phyloP scores from a whole-genome alignment of 2,329 filamentous ascomycete genomes.

The Cercospora sp. region DNA sequence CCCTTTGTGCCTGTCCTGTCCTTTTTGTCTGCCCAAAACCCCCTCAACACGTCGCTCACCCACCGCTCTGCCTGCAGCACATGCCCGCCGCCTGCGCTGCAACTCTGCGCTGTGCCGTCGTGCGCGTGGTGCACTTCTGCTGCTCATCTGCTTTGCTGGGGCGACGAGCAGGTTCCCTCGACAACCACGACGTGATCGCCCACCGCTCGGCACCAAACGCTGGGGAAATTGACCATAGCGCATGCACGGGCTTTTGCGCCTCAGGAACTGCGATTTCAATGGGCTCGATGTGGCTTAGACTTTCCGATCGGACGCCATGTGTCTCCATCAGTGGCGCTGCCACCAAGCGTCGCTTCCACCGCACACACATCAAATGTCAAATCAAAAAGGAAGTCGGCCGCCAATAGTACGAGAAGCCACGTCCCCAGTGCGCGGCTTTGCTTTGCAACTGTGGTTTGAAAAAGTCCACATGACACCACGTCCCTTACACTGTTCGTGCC shows the following conservation, averaged over 20 bases:
- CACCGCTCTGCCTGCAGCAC: background rate
- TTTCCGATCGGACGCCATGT: background rate
- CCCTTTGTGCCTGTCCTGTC: background rate
- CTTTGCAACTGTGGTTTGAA: background rate
- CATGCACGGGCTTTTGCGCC: background rate
- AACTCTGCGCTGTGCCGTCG: background rate
- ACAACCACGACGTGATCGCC: constrained; percentile 6
- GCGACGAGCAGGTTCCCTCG: constrained; percentile 10
- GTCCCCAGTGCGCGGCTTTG: background rate
- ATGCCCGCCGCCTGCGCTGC: background rate
- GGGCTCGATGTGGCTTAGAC: background rate
- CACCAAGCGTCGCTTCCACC: background rate
- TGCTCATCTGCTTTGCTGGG: constrained; percentile 3
- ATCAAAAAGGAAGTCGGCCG: background rate
- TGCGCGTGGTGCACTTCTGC: background rate
- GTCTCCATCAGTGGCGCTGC: constrained; percentile 4
- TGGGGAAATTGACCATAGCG: constrained; percentile 3
- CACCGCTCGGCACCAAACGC: background rate
- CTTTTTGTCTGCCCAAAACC: background rate
- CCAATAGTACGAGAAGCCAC: background rate
- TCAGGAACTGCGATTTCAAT: background rate
- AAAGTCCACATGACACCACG: background rate
- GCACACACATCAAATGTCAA: background rate
- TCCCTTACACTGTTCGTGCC: background rate
- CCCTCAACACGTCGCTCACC: background rate